These are phyloP conservation scores for Artemisia annua DNA, from an alignment of 129 eudicot species.

Conservation along the genomic window DNA sequence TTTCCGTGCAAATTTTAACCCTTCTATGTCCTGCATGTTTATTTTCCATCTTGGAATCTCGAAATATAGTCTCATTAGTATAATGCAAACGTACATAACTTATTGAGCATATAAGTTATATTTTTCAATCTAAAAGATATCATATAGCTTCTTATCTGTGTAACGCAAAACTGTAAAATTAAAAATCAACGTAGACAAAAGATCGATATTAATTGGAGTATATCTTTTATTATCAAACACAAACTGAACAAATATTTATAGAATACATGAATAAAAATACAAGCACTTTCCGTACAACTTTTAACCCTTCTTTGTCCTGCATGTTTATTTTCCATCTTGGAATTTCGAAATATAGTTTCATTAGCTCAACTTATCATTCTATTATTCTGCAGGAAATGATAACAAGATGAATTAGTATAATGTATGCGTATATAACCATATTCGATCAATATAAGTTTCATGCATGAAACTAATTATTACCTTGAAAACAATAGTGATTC, in stretches of 20 bases:
- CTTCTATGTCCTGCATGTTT: background rate
- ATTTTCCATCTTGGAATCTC: background rate
- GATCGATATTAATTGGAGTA: no score
- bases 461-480: background rate
- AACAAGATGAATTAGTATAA: background rate
- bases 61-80: background rate
- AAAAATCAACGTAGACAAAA: no score
- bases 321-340: background rate
- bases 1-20: background rate
- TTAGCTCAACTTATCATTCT: background rate
- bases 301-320: background rate
- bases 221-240: no score
- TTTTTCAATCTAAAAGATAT: no score
- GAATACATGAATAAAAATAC: background rate
- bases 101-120: no score
- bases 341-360: background rate
- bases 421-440: background rate
- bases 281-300: background rate
- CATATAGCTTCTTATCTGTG: no score
- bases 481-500: background rate
- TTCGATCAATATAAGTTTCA: background rate
- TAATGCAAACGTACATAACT: no score
- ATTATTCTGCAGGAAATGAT: background rate
- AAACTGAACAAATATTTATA: no score
- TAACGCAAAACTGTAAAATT: no score